A percentile compares a stretch with the other conserved stretches of the same genome.
phyloP scores from a whole-genome alignment of 2,329 filamentous ascomycete species.

The Leptographium procerum region DNA sequence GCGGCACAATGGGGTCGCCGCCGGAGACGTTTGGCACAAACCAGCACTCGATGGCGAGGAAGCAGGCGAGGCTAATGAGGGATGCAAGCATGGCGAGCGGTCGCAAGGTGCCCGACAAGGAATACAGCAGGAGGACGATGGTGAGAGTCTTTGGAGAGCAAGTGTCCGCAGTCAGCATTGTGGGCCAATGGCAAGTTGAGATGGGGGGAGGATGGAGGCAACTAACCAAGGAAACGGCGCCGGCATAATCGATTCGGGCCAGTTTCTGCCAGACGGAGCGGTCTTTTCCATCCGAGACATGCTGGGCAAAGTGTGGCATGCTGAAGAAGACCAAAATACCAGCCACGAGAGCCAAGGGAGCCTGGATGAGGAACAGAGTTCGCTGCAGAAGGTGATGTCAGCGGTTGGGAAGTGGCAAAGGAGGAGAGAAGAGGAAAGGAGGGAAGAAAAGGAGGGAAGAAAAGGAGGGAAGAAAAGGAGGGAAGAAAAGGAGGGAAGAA shows the following conservation, averaged over 20 bases:
- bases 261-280: slow-evolving; percentile 42
- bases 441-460: neutral
- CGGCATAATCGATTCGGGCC: slow-evolving; percentile 61
- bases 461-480: neutral
- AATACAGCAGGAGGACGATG: slow-evolving; percentile 60
- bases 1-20: slow-evolving; percentile 62
- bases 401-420: neutral
- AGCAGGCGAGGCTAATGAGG: slow-evolving; percentile 34
- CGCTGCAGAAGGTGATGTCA: slow-evolving; percentile 33
- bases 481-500: neutral
- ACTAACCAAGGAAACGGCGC: slow-evolving; percentile 53
- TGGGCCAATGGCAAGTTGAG: neutral
- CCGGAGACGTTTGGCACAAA: slow-evolving; percentile 27
- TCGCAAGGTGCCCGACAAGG: slow-evolving; percentile 53
- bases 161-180: neutral
- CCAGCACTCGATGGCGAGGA: slow-evolving; percentile 49
- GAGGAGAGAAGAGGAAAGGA: neutral
- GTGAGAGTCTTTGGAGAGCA: slow-evolving; percentile 48
- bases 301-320: slow-evolving; percentile 39
- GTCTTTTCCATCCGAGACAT: slow-evolving; percentile 14
- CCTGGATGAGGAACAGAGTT: slow-evolving; percentile 61
- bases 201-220: neutral
- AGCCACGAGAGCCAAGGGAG: slow-evolving; percentile 49
- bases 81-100: slow-evolving; percentile 50
- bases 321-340: slow-evolving; percentile 53